phyloP scores from a whole-genome alignment of 192 early-diverging fungal species.

The Dimargaris xerosporica region DNA sequence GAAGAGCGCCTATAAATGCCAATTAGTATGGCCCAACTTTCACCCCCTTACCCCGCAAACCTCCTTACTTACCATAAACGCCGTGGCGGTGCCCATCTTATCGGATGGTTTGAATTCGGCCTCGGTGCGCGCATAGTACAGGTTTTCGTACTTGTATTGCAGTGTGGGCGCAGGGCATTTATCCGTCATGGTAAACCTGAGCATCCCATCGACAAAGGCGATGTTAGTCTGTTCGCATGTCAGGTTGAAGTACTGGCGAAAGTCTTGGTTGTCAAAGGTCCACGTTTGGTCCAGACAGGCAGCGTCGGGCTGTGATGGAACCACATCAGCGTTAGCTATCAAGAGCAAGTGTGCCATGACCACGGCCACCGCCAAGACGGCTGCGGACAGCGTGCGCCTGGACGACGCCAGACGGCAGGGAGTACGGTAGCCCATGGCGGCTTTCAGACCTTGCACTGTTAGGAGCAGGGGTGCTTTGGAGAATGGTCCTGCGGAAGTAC shows the following conservation, averaged over 20 bases:
- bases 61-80: not conserved
- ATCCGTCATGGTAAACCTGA: not conserved
- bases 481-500: too few species aligned
- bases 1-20: not conserved
- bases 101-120: not conserved
- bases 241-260: not conserved
- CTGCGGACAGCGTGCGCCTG: too few species aligned
- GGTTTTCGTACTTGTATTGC: not conserved
- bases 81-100: not conserved
- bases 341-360: too few species aligned
- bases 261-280: too few species aligned
- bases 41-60: not conserved
- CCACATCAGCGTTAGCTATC: too few species aligned
- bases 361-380: too few species aligned
- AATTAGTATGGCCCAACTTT: not conserved
- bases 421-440: too few species aligned
- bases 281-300: too few species aligned
- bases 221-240: not conserved
- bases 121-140: not conserved
- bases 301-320: too few species aligned
- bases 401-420: too few species aligned
- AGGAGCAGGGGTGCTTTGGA: too few species aligned
- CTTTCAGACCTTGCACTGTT: too few species aligned
- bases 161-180: not conserved
- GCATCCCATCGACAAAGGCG: not conserved